Evolutionary conservation across 768 basidiomycete species (phyloP), one percentile per base, ranked within the genome.

Genomic region (Rhizopogon sp.): DNA sequence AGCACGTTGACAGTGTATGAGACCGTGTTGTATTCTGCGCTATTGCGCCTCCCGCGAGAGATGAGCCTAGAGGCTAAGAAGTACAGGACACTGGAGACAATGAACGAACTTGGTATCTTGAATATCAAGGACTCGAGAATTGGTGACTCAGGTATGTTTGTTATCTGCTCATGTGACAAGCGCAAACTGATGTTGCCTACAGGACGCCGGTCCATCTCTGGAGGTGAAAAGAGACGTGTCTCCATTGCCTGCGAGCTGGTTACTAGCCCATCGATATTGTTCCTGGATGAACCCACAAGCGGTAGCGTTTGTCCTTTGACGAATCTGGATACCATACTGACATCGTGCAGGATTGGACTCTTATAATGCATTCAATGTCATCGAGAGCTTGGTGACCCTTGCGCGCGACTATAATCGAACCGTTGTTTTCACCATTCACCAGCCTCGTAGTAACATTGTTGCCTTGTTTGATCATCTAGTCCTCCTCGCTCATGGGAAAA

Each of bases 171-270:
- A n/a, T 40, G 44, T 50, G 14, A 45, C 4, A 17, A 6, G 49
- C 8, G 45, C 13, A 40, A 16, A 10, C 22, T 60, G 9, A 54
- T 14, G 40, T 58, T 39, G 28, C 47, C 42, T 44, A 13, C 31
- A 43, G 91, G 91, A 31, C 83, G 81, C 56, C 81, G 97, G 10
- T 92, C 91, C 11, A 98, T 98, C 54, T 96, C 93, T 33, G 97
- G 97, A 44, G 97, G 97, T 14, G 97, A 99, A 76, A 98, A 98
- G 73, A 82, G 97, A 35, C 79, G 97, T 4, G 97, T 98, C 2
- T 93, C 90, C 0, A 98, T 99, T 60, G 97, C 97, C 40, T 99
- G 97, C 67, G 97, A 99, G 72, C 78, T 99, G 25, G 97, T 99
- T 37, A 99, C 96, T 1, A 93, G 90, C 43, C 97, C 97, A 13